phyloP scores from a whole-genome alignment of 192 early-diverging fungal species.

The Umbelopsis vinacea region DNA sequence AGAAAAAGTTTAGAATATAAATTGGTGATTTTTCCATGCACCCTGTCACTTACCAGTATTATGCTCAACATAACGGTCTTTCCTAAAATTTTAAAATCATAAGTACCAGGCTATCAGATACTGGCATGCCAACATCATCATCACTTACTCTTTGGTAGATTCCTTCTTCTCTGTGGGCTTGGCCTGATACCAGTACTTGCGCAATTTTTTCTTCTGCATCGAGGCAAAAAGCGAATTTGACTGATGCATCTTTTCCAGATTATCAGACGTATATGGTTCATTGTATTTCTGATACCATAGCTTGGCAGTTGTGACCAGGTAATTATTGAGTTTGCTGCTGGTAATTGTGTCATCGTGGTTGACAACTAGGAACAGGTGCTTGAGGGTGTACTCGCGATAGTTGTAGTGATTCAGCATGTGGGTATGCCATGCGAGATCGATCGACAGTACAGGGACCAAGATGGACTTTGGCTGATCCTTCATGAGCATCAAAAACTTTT shows the following conservation, averaged over 20 bases:
- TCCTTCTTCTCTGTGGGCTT: background rate
- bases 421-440: slow-evolving; percentile 74
- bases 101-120: background rate
- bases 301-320: background rate
- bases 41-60: background rate
- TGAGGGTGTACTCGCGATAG: slow-evolving; percentile 59
- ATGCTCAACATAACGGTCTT: background rate
- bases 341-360: slow-evolving; percentile 70
- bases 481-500: slow-evolving; percentile 53
- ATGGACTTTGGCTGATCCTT: slow-evolving; percentile 32
- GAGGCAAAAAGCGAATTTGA: background rate
- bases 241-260: background rate
- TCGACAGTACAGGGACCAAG: slow-evolving; percentile 67
- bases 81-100: background rate
- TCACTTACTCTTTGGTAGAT: background rate
- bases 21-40: too few species aligned
- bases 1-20: background rate
- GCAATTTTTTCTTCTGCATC: background rate
- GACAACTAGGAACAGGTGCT: slow-evolving; percentile 50
- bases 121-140: background rate
- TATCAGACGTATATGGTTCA: slow-evolving; percentile 3
- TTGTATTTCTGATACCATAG: slow-evolving; percentile 3
- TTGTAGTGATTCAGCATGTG: slow-evolving; percentile 59
- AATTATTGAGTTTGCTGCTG: background rate
- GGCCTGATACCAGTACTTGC: background rate